Percentiles rank a stretch among this genome's conserved stretches.
Conservation (phyloP, 148 eudicot genomes). For the Agrostemma githago region DNA sequence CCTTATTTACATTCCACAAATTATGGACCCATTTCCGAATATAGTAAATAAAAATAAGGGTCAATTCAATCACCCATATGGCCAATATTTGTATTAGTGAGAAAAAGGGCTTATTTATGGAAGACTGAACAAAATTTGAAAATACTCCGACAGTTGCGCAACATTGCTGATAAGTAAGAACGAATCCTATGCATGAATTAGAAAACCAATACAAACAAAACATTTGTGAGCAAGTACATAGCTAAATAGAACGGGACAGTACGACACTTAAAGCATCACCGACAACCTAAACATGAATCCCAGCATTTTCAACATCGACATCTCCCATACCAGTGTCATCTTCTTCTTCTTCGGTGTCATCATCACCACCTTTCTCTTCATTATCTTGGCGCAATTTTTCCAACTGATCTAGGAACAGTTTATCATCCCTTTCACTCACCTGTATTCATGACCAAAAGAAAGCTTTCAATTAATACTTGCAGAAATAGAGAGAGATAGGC, state of each 20-base stretch:
- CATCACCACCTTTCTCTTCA: conserved; percentile 70
- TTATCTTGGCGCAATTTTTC: conserved; percentile 44
- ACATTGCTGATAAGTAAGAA: background rate
- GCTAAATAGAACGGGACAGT: background rate
- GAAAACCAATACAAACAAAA: background rate
- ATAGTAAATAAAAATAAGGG: too few relatives aligned
- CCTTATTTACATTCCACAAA: too few relatives aligned
- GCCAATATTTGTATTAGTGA: too few relatives aligned
- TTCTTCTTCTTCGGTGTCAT: conserved; percentile 74
- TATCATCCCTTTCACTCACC: conserved; percentile 91
- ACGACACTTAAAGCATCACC: background rate
- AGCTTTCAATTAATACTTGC: background rate
- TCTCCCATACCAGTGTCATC: conserved; percentile 90
- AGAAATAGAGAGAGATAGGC: background rate
- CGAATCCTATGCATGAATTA: background rate
- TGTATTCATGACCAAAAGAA: conserved; percentile 16
- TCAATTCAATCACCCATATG: too few relatives aligned
- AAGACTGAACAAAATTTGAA: too few relatives aligned
- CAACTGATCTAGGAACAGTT: conserved; percentile 56
- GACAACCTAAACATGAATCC: conserved; percentile 19
- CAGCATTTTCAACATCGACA: conserved; percentile 58
- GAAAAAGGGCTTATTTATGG: too few relatives aligned
- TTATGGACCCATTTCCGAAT: too few relatives aligned
- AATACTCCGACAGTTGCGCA: background rate
- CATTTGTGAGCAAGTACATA: conserved; percentile 20